Base-by-base conservation (phyloP, 495 filamentous ascomycete species). In the Apodospora peruviana region DNA sequence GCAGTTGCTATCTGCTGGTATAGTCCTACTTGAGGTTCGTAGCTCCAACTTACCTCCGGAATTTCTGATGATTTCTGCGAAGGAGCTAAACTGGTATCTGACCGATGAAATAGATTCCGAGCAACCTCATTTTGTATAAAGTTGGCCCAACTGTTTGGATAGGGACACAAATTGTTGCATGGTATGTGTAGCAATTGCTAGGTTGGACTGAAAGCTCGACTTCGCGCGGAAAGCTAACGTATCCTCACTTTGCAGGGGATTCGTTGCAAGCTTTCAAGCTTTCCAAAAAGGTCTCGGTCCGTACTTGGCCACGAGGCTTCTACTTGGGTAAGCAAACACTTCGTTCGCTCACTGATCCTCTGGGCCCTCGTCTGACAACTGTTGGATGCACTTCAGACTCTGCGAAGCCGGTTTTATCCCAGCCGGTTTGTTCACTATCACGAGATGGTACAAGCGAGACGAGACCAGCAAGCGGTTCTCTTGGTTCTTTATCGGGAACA, bases 381-480 rank as follows among this genome's bases (percentile, higher is more conserved):
- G 16, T 17, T 37, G 18, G 29, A 7, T 11, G 25, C 7, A 23
- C 4, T 16, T 8, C n/a, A 54, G 61, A 18, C 45, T 61, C 7
- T 72, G 73, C 37, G 81, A 84, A 48, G 73, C 74, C 3, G 80
- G 79, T 0, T 84, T 81, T 52, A 82, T 82, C 47, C 80, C 80
- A 11, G 78, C 74, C 20, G 72, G 75, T 3, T 61, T 84, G 1
- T 84, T 76, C 41, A 80, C 78, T 20, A 67, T 82, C 20, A 79
- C 79, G 0, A 73, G 72, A 5, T 82, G 79, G 78, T 84, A 82
- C 52, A 82, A 77, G 59, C 71, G 64, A 14, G 69, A 72, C 5
- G 80, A 84, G 54, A 76, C 73, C 1, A 76, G 71, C 55, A 65
- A 76, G 21, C 74, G 80, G 0, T 73, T 79, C 18, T 70, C 72